These are phyloP conservation scores for Rosa multiflora DNA, from an alignment of 306 rosid genomes.

Conservation along the genomic window DNA sequence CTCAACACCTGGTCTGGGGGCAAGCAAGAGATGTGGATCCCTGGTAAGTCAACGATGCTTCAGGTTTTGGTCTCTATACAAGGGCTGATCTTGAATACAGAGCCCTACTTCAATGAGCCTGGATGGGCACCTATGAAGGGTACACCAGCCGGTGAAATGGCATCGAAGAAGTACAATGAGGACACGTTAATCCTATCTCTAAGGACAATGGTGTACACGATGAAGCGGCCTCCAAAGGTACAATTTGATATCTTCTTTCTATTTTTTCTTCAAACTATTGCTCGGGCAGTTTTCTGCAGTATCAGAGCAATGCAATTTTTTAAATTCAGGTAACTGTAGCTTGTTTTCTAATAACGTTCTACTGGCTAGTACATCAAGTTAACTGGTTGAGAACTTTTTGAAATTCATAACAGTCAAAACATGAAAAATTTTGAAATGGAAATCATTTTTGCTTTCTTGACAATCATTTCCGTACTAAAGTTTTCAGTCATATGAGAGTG, in stretches of 20 bases:
- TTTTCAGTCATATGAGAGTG: not conserved
- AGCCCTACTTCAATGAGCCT: conserved; percentile 89
- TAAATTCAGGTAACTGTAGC: not conserved
- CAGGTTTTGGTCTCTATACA: conserved; percentile 91
- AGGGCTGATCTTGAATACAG: conserved; percentile 72
- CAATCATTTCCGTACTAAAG: not conserved
- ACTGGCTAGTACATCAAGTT: not conserved
- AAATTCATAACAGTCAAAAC: not conserved
- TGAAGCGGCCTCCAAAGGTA: conserved; percentile 84
- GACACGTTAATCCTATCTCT: conserved; percentile 53
- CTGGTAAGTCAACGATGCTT: conserved; percentile 70
- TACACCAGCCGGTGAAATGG: conserved; percentile 44
- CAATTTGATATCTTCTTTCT: conserved; percentile 11
- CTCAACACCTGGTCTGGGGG: conserved; percentile 84
- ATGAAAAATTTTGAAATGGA: not conserved
- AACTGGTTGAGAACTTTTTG: not conserved
- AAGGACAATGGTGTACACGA: conserved; percentile 69
- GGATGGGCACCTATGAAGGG: conserved; percentile 49
- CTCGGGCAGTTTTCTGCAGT: not conserved
- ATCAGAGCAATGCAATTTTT: not conserved
- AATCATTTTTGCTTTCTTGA: not conserved
- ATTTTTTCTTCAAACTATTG: not conserved
- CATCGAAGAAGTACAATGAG: conserved; percentile 65
- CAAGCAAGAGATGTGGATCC: conserved; percentile 77
- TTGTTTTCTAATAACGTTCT: not conserved